Conservation (phyloP, 257 asterid species). For the Solanum megistacrolobum region DNA sequence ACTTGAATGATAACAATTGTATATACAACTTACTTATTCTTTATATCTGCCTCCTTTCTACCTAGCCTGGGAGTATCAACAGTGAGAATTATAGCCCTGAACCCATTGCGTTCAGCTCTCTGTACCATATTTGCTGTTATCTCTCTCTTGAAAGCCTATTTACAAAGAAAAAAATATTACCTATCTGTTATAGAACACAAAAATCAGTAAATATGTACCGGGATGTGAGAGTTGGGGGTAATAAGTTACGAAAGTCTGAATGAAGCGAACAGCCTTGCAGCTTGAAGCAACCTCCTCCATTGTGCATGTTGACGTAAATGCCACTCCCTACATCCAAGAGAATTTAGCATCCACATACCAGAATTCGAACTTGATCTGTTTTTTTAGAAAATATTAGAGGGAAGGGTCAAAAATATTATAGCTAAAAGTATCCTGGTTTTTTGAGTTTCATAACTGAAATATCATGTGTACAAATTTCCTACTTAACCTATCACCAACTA, state of each 20-base stretch:
- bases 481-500: neutral
- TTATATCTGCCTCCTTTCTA: constrained; percentile 44
- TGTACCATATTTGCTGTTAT: constrained; percentile 41
- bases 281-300: constrained; percentile 63
- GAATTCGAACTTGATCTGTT: neutral
- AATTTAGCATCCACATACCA: neutral
- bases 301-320: constrained; percentile 42
- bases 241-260: constrained; percentile 39
- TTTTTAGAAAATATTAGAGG: neutral
- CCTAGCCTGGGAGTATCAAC: constrained; percentile 54
- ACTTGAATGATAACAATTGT: neutral
- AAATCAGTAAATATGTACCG: neutral
- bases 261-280: constrained; percentile 55
- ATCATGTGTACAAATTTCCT: neutral
- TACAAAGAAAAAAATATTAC: neutral
- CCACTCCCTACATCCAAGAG: constrained; percentile 23
- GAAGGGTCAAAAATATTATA: neutral
- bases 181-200: neutral
- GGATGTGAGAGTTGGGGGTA: neutral
- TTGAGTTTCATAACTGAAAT: neutral
- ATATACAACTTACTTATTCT: constrained; percentile 32
- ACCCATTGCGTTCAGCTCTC: constrained; percentile 60
- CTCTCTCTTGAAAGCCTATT: constrained; percentile 43
- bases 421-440: neutral
- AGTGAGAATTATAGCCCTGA: constrained; percentile 50